Base-by-base conservation (phyloP, 2,329 filamentous ascomycete species). In the Aspergillus phoenicis region DNA sequence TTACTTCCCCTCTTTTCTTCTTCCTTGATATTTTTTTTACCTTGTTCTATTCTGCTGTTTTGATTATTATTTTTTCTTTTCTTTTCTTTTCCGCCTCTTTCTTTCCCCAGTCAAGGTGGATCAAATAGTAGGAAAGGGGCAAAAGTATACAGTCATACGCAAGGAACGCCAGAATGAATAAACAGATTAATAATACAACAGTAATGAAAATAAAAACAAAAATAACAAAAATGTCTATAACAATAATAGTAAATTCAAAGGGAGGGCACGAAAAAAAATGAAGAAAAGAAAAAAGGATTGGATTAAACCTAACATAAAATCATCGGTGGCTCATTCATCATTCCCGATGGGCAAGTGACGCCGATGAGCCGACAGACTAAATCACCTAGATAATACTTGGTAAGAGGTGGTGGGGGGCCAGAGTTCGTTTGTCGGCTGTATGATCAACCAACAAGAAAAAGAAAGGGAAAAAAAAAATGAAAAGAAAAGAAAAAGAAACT, bases 291-390 rank as follows among this genome's bases (percentile, higher is more conserved):
- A 22, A 22, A 13, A 13, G 15, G 13, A 45, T 22, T 11, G 17
- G 20, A 22, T 10, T 10, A 49, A 49, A 49, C 13, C 20, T 24
- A 49, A 26, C n/a, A 45, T 59, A 47, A 47, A 36, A 53, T 28
- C 41, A 55, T 41, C 36, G 39, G 43, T 60, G 52, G 52, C 41
- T 55, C 33, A 60, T 13, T 36, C 47, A 36, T 33, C 38, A 58
- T 54, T 24, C 38, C 58, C 56, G 51, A 64, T 54, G 57, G 53
- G 65, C 58, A 61, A 63, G 47, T 61, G 41, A 65, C 60, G 63
- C 62, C 59, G 64, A 68, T 61, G 57, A 65, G 59, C 64, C 61
- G 60, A 66, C 54, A 51, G 54, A 56, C 57, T 28, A 58, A 60
- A 41, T 30, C 51, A 49, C 26, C 28, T 30, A 47, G 51, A 48